Percentiles rank a stretch among this genome's conserved stretches.
These are phyloP conservation scores for Saccharomycopsis olivae DNA, from an alignment of 805 yeast genomes.

Conservation along the genomic window DNA sequence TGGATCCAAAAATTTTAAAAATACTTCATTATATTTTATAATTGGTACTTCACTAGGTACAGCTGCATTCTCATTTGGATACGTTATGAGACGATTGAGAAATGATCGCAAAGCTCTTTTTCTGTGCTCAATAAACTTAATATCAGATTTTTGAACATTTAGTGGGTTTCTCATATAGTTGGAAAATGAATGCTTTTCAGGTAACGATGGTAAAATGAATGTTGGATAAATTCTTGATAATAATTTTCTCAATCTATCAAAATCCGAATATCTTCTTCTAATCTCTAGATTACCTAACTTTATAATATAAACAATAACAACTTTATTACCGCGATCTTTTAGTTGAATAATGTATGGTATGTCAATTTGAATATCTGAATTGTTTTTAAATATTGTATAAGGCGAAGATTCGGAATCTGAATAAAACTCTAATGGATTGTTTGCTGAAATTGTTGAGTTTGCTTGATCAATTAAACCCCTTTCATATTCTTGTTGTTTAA, in stretches of 20 bases:
- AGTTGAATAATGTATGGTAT: constrained; percentile 52
- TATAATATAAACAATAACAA: constrained; percentile 73
- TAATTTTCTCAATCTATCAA: constrained; percentile 67
- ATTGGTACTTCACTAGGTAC: constrained; percentile 4
- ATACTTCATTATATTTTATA: constrained; percentile 12
- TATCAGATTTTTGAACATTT: constrained; percentile 30
- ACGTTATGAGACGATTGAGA: constrained; percentile 44
- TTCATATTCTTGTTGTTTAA: constrained; percentile 15
- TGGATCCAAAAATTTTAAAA: constrained; percentile 17
- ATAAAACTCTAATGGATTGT: constrained; percentile 15
- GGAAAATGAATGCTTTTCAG: constrained; percentile 66
- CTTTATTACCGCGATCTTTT: constrained; percentile 49
- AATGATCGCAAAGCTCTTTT: constrained; percentile 68
- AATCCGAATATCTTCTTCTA: constrained; percentile 82
- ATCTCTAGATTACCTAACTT: constrained; percentile 43
- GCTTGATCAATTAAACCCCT: constrained; percentile 14
- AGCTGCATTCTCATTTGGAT: constrained; percentile 2
- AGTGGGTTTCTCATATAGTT: constrained; percentile 34
- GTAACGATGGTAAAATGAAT: constrained; percentile 84
- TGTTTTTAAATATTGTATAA: constrained; percentile 4
- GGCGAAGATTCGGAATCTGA: constrained; percentile 14
- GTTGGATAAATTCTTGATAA: constrained; percentile 72
- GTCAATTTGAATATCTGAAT: constrained; percentile 9
- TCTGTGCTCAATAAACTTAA: constrained; percentile 50
- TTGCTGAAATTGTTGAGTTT: constrained; percentile 3